Evolutionary conservation across 2,329 filamentous ascomycete genomes (phyloP), one percentile per base, ranked within the genome.

Genomic region (Monilinia aucupariae): DNA sequence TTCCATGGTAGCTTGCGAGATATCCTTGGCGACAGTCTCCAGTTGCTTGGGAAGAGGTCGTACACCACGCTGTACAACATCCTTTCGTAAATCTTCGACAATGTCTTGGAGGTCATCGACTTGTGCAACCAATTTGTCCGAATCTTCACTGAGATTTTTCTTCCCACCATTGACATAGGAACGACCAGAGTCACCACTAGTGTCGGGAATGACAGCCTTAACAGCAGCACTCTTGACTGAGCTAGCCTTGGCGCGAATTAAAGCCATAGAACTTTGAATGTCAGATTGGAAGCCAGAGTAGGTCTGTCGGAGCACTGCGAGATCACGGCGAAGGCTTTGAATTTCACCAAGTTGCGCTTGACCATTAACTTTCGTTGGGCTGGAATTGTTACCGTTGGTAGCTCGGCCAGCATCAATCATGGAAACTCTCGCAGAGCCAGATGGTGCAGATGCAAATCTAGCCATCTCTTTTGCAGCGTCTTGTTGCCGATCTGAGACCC

Each of bases 71-170:
- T 87, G 82, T 53, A 99, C 94, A 52, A 99, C 94, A 73, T 99
- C 94, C 78, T 99, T 97, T 65, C 94, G 91, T 50, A 99, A 83
- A 74, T 99, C 94, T 76, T 99, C 94, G 25, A 99, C 91, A 61
- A 94, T 81, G 75, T 99, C 94, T 77, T 97, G 94, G n/a, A 99
- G 82, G 72, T 97, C 93, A 73, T 99, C 94, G 13, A 99, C 94
- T 72, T 91, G 89, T 69, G 86, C 88, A 68, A 99, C 92, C 63
- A 99, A 86, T 66, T 87, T 88, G 75, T 97, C 93, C 0, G 91
- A 96, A 74, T 97, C 93, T 32, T 88, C 82, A 58, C 88, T 90
- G 65, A 99, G 85, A 64, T 87, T 84, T 76, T 96, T 96, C 75
- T 96, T 96, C 55, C 93, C 93, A 43, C 81, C 83, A 68, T 89